Base-by-base conservation (phyloP, 1,139 yeast species). In the Taiozyma sp. region DNA sequence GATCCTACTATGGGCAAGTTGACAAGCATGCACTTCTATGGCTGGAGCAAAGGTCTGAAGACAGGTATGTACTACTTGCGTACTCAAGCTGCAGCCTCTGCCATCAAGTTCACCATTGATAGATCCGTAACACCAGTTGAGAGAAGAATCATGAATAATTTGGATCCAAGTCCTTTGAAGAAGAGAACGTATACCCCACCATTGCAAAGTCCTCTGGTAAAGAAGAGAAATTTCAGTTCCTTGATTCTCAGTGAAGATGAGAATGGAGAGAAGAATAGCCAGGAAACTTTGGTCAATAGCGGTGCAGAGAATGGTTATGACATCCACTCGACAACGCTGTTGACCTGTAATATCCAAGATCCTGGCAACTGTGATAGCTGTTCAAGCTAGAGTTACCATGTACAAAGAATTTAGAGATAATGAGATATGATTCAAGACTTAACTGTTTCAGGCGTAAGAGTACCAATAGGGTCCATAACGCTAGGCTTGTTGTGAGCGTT, bases 21-120 rank as follows among this genome's bases (percentile, higher is more conserved):
- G 76, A 91, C 98, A 14, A 82, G 93, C 61, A 91, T 91, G 95
- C 99, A 93, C 69, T 93, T 93, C 72, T 88, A 93, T 68, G 96
- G 96, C 39, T 93, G 99, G 99, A 85, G 85, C 70, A 88, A 85
- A 74, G 99, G 99, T 35, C 79, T 93, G 66, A 93, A 93, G 76
- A 93, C 99, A 2, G 99, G 99, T 48, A 91, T 93, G 96, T 93
- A 93, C 74, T 93, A 93, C 68, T 74, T 93, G 65, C 81, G 99
- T 68, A 91, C 98, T 83, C 95, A 87, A 73, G 97, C 97, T 40
- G 97, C 98, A 3, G 78, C 96, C 34, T 85, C 93, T 48, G 96
- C 98, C 34, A 91, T 91, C 61, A 95, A 91, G 71, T 91, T 89
- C 66, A 91, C 97, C 7, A 82, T 91, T 45, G 95, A 88, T 64